These are phyloP conservation scores for Laguncularia racemosa DNA, from an alignment of 345 rosid species.

Conservation along the genomic window DNA sequence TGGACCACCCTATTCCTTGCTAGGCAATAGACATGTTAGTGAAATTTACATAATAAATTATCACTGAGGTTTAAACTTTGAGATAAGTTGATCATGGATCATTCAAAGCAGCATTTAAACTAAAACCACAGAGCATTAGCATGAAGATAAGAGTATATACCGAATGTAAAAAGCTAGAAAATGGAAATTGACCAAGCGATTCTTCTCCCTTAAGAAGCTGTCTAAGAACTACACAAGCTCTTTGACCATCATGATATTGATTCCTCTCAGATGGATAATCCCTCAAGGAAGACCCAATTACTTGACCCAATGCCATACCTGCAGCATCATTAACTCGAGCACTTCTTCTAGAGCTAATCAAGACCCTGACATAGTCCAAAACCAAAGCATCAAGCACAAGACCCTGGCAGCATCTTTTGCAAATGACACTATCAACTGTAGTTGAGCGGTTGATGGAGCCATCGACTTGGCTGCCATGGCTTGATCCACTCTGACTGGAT, in stretches of 20 bases:
- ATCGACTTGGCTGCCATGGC: constrained; percentile 53
- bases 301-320: constrained; percentile 50
- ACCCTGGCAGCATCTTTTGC: constrained; percentile 68
- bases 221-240: constrained; percentile 24
- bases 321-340: constrained; percentile 63
- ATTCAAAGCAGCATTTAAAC: neutral
- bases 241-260: constrained; percentile 26
- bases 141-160: constrained; percentile 24
- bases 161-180: constrained; percentile 72
- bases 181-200: constrained; percentile 94
- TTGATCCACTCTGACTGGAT: constrained; percentile 49
- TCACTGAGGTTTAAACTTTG: no score
- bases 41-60: no score
- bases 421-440: constrained; percentile 47
- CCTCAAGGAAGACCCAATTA: constrained; percentile 39
- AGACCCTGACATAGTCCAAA: constrained; percentile 79
- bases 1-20: no score
- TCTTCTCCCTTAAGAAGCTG: constrained; percentile 57
- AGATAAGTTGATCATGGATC: neutral
- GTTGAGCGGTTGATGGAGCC: constrained; percentile 39
- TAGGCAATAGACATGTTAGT: no score
- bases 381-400: constrained; percentile 69
- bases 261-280: constrained; percentile 30
- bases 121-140: neutral
- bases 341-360: constrained; percentile 72